A percentile compares a stretch with the other conserved stretches of the same genome.
Evolutionary conservation across 768 basidiomycete species (phyloP).

Genomic region (Termitomyces sp.): DNA sequence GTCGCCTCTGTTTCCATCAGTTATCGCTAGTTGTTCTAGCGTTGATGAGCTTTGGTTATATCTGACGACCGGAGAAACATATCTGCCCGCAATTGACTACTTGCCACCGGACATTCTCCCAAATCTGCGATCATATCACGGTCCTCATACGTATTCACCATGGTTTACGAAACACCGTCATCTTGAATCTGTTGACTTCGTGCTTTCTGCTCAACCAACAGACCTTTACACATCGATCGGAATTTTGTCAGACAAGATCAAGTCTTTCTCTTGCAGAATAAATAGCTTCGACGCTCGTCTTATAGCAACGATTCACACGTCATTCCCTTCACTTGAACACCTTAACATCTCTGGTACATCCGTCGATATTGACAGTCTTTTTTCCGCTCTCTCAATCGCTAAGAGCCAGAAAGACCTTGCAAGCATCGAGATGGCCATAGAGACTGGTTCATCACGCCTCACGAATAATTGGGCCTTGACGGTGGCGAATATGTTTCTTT

Average conservation of each 20-base stretch:
- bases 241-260: constrained; percentile 4
- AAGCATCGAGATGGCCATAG: constrained; percentile 10
- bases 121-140: constrained; percentile 13
- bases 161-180: constrained; percentile 10
- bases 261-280: constrained; percentile 12
- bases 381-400: constrained; percentile 3
- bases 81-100: constrained; percentile 8
- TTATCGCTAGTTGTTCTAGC: constrained; percentile 2
- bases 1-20: constrained; percentile 8
- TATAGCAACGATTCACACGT: constrained; percentile 10
- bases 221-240: constrained; percentile 7
- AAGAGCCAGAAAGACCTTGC: constrained; percentile 5
- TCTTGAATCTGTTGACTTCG: constrained; percentile 9
- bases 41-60: constrained; percentile 11
- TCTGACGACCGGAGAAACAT: constrained; percentile 7
- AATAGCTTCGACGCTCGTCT: constrained; percentile 6
- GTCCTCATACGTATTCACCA: constrained; percentile 11
- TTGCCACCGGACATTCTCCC: constrained; percentile 14
- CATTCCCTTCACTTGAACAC: constrained; percentile 13
- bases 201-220: constrained; percentile 8
- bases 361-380: constrained; percentile 12
- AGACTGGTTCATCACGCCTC: constrained; percentile 10
- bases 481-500: constrained; percentile 11
- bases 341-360: constrained; percentile 12
- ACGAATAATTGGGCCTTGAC: constrained; percentile 9